These are phyloP conservation scores for Eucalyptus cloeziana DNA, from an alignment of 345 rosid genomes.

Conservation along the genomic window DNA sequence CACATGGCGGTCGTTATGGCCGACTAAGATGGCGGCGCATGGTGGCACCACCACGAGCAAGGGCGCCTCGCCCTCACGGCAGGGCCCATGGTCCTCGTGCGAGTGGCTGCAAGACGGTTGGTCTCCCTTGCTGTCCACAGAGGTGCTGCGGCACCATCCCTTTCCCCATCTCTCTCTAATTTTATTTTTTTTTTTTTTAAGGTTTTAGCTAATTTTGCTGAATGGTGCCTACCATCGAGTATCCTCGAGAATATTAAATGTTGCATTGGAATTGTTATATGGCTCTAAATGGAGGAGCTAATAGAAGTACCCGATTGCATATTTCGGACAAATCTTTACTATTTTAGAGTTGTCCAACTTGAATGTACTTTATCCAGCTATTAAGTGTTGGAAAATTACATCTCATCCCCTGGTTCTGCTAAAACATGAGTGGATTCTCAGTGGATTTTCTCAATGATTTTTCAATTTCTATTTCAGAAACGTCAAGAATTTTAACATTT, in stretches of 20 bases:
- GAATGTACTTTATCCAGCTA: background rate
- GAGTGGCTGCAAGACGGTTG: background rate
- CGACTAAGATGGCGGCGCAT: background rate
- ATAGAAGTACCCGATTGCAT: background rate
- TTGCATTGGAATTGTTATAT: background rate
- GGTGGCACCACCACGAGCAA: background rate
- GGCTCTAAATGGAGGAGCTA: background rate
- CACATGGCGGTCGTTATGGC: background rate
- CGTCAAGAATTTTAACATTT: no score
- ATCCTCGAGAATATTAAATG: background rate
- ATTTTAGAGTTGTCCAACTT: background rate
- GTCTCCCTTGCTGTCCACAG: background rate
- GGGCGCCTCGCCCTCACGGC: background rate
- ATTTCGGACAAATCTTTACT: background rate
- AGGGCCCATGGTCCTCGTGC: background rate
- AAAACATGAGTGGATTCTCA: background rate
- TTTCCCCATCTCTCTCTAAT: background rate
- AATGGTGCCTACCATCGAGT: background rate
- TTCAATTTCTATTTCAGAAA: no score
- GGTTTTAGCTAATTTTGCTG: background rate
- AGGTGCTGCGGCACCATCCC: background rate
- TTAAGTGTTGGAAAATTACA: background rate
- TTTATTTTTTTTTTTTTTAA: rapidly evolving
- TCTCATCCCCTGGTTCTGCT: background rate
- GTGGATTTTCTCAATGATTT: no score